A percentile compares a stretch with the other conserved stretches of the same genome.
Conservation (phyloP, 495 filamentous ascomycete genomes). For the Xylaria grammica region DNA sequence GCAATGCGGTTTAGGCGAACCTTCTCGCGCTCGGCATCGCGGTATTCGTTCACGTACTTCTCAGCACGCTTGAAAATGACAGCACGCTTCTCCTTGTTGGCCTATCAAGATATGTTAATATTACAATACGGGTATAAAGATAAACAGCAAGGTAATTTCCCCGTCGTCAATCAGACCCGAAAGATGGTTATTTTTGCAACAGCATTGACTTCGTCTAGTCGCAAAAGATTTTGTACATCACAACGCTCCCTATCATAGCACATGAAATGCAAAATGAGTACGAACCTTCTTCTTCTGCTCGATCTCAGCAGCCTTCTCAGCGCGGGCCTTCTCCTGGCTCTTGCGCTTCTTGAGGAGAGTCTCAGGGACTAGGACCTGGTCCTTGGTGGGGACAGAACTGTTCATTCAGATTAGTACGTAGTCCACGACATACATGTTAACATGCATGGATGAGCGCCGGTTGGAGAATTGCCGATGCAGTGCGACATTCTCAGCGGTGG, state of each 20-base stretch:
- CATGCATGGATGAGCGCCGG: constrained; percentile 75
- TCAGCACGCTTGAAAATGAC: constrained; percentile 99
- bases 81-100: constrained; percentile 94
- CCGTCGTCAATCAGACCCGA: constrained; percentile 84
- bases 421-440: constrained; percentile 61
- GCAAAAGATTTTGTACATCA: constrained; percentile 74
- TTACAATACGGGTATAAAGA: neutral
- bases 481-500: constrained; percentile 87
- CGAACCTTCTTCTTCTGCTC: constrained; percentile 90
- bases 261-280: constrained; percentile 32
- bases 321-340: constrained; percentile 97
- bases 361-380: constrained; percentile 95
- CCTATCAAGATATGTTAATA: constrained; percentile 64
- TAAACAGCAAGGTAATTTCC: constrained; percentile 23
- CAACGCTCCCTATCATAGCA: constrained; percentile 31
- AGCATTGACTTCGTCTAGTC: constrained; percentile 98
- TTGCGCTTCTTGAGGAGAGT: constrained; percentile 99
- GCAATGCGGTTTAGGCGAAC: constrained; percentile 86
- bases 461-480: constrained; percentile 83
- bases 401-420: constrained; percentile 65
- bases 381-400: constrained; percentile 84
- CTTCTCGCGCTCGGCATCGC: constrained; percentile 96
- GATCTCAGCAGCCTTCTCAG: constrained; percentile 77
- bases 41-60: constrained; percentile 99
- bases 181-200: constrained; percentile 98